phyloP scores from a whole-genome alignment of 352 stramenopile genomes.

The Pythium catenulatum region DNA sequence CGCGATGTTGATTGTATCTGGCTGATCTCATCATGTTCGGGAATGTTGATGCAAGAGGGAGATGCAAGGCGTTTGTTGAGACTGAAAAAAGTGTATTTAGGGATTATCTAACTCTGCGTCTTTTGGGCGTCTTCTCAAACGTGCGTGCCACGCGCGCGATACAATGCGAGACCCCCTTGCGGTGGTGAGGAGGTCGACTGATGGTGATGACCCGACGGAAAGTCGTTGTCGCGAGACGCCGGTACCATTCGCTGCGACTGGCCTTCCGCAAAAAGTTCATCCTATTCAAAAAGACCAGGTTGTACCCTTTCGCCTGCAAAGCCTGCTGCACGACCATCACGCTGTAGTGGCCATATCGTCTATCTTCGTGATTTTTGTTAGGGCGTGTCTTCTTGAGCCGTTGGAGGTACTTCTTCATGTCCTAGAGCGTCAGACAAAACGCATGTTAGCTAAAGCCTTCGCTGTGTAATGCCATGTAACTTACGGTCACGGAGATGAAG shows the following conservation, averaged over 20 bases:
- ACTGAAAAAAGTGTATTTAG: too few relatives aligned
- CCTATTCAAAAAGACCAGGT: slow-evolving; percentile 17
- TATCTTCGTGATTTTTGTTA: not conserved
- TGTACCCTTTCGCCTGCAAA: slow-evolving; percentile 15
- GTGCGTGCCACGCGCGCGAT: too few relatives aligned
- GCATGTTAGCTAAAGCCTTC: not conserved
- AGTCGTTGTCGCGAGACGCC: not conserved
- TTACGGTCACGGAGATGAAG: slow-evolving; percentile 14
- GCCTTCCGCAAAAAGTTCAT: slow-evolving; percentile 21
- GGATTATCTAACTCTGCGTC: too few relatives aligned
- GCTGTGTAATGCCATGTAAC: not conserved
- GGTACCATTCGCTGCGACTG: not conserved
- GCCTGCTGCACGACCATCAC: slow-evolving; percentile 17
- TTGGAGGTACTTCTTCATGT: not conserved
- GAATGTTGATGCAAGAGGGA: too few relatives aligned
- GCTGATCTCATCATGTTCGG: too few relatives aligned
- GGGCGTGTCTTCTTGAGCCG: not conserved
- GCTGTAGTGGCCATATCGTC: not conserved
- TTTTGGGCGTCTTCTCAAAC: too few relatives aligned
- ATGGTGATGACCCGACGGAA: slow-evolving; percentile 27
- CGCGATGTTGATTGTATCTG: too few relatives aligned
- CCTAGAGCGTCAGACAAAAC: not conserved
- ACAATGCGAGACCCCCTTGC: too few relatives aligned
- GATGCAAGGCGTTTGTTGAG: too few relatives aligned
- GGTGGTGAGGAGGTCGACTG: too few relatives aligned